Base-by-base conservation (phyloP, 768 basidiomycete genomes). In the Boletus tylopilopsis region DNA sequence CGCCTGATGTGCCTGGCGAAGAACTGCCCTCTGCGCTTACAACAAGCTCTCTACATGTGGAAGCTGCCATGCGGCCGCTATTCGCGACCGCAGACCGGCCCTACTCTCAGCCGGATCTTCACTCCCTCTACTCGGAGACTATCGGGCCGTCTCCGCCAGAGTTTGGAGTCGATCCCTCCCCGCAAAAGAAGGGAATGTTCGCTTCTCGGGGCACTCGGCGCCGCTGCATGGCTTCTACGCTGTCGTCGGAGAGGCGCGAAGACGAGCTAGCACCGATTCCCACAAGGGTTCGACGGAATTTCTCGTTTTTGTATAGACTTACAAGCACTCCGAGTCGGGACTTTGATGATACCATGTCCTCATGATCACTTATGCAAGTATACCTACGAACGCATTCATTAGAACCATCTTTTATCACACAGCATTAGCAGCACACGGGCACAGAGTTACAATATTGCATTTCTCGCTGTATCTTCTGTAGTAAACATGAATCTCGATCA, bases 1-100 rank as follows among this genome's bases (percentile, higher is more conserved):
- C 76, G 0, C 76, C 81, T 19, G 75, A 78, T 33, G 71, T 71
- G 12, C 70, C 71, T 25, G 49, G 52, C 23, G 65, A 66, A 37
- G 64, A 57, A 24, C 42, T 68, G 32, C 62, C 67, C 15, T 49
- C 58, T 6, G 49, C 50, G 5, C 49, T 57, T 15, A 68, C 67
- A 2, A 63, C 62, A 6, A 53, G 38, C 49, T 68, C 67, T 25
- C 48, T 68, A 36, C 52, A 56, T 30, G 50, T 50, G n/a, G 55
- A 56, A 43, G 49, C 30, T 25, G 33, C 44, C 30, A 24, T 45
- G 4, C 53, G 48, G 12, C 54, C 52, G 15, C 44, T 53, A 13
- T 24, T 60, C 27, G 46, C 44, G 19, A 56, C 53, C 22, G 22
- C 57, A 21, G 52, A 59, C 19, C 39, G 62, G 27, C 64, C 64